Percentiles rank a stretch among this genome's conserved stretches.
Evolutionary conservation across 495 filamentous ascomycete genomes (phyloP).

Genomic region (Lepraria neglecta): DNA sequence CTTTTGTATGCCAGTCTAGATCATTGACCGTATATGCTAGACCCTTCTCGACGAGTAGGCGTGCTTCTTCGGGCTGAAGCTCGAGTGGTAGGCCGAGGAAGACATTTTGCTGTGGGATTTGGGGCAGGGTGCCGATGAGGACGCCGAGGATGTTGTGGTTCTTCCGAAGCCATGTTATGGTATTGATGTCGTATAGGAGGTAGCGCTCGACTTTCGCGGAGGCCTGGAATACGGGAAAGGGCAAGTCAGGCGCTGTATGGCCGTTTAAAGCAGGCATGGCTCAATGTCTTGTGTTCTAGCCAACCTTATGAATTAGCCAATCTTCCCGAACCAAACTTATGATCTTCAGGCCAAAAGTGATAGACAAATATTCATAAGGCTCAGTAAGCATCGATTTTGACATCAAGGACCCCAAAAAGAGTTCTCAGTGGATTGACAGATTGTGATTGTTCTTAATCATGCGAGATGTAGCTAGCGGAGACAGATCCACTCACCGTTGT

Average conservation of each 20-base stretch:
- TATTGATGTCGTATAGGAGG: slow-evolving; percentile 80
- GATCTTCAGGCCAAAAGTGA: background rate
- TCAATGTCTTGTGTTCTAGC: background rate
- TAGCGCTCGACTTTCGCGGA: slow-evolving; percentile 56
- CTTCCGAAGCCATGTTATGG: slow-evolving; percentile 71
- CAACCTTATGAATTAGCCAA: background rate
- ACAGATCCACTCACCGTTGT: background rate
- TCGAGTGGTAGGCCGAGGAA: slow-evolving; percentile 85
- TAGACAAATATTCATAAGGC: slow-evolving; percentile 16
- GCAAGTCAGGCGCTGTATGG: slow-evolving; percentile 36
- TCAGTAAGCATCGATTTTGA: slow-evolving; percentile 19
- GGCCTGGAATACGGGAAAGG: slow-evolving; percentile 77
- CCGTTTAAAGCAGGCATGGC: slow-evolving; percentile 24
- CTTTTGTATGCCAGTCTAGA: slow-evolving; percentile 52
- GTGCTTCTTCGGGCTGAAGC: slow-evolving; percentile 84
- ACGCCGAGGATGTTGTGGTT: slow-evolving; percentile 83
- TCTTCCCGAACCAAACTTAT: background rate
- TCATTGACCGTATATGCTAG: slow-evolving; percentile 78
- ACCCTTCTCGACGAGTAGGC: slow-evolving; percentile 72
- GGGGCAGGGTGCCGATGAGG: slow-evolving; percentile 78
- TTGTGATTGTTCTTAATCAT: slow-evolving; percentile 47
- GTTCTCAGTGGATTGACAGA: slow-evolving; percentile 89
- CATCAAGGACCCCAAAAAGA: slow-evolving; percentile 25
- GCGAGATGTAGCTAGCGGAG: background rate
- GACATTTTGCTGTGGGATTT: slow-evolving; percentile 88